Evolutionary conservation across 1,284 basidiomycete genomes (phyloP).

Genomic region (Naganishia sp.): DNA sequence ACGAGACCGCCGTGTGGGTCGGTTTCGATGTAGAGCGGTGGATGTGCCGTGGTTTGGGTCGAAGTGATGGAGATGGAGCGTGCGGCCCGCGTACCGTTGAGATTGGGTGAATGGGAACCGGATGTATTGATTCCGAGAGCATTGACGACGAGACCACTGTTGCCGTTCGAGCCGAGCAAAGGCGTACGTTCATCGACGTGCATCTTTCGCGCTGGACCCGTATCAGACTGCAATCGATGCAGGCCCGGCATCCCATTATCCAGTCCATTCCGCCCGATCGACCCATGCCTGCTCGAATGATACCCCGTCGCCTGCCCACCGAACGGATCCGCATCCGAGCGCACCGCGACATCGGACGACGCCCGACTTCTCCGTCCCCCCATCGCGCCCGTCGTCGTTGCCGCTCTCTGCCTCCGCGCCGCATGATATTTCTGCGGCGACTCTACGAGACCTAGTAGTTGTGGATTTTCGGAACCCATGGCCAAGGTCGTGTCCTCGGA

Average conservation of each 20-base stretch:
- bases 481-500: conserved; percentile 2
- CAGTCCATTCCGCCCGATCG: not conserved
- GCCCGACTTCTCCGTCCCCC: conserved; percentile 15
- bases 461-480: conserved; percentile 8
- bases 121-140: conserved; percentile 14
- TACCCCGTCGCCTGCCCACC: not conserved
- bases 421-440: conserved; percentile 16
- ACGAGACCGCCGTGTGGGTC: conserved; percentile 7
- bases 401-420: conserved; percentile 18
- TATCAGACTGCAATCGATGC: conserved; percentile 7
- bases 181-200: conserved; percentile 23
- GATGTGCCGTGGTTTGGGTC: not conserved
- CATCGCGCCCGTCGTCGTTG: not conserved
- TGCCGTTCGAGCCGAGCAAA: conserved; percentile 1
- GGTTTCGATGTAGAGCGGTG: conserved; percentile 7
- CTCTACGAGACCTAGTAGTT: conserved; percentile 1
- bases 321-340: not conserved
- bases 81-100: not conserved
- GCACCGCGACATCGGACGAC: conserved; percentile 9
- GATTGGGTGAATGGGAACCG: not conserved
- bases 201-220: not conserved
- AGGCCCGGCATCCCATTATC: conserved; percentile 2
- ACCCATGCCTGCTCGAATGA: not conserved
- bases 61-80: conserved; percentile 27
- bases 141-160: conserved; percentile 10